Base-by-base conservation (phyloP, 352 stramenopile genomes). In the Globisporangium solare region DNA sequence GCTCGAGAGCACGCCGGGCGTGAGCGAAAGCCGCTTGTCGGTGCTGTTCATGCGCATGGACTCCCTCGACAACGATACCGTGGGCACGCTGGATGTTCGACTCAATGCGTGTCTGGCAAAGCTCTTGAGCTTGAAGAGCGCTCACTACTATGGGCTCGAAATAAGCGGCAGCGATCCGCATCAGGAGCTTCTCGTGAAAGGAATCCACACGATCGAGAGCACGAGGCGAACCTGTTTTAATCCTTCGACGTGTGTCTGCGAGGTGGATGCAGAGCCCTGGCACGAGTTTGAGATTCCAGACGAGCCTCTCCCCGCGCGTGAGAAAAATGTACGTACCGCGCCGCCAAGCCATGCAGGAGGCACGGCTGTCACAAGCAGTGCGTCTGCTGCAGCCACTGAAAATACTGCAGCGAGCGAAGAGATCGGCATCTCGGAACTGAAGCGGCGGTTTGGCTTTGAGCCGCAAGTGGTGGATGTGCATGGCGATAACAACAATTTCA, bases 391-490 rank as follows among this genome's bases (percentile, higher is more conserved):
- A 1, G 27, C 27, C 5, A 35, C 27, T 35, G 27, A 35, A 35
- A 35, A 35, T 35, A 8, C 27, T 35, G 27, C 27, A 35, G 27
- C 27, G 27, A 35, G 5, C 6, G 37, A 73, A 17, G 69, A 87
- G 42, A 63, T 88, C 24, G 77, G 80, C 7, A 71, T 90, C 32
- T 65, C 66, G 18, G 77, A 83, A 47, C 77, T 90, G 37, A 90
- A 88, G 58, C 74, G 80, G 17, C 71, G 80, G 56, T 86, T 76
- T 59, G 80, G 80, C 5, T 88, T 83, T 58, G 62, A 76, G 42
- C 45, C 74, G 32, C 32, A 42, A 0, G 58, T 51, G 10, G 40
- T 64, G 14, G 32, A 55, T 22, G 68, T 74, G 13, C 54, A 39
- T 35, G 46, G 73, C 3, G 63, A 27, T 48, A 75, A 41, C 31